These are phyloP conservation scores for Coemansia pectinata DNA, from an alignment of 192 early-diverging fungal species.

Conservation along the genomic window DNA sequence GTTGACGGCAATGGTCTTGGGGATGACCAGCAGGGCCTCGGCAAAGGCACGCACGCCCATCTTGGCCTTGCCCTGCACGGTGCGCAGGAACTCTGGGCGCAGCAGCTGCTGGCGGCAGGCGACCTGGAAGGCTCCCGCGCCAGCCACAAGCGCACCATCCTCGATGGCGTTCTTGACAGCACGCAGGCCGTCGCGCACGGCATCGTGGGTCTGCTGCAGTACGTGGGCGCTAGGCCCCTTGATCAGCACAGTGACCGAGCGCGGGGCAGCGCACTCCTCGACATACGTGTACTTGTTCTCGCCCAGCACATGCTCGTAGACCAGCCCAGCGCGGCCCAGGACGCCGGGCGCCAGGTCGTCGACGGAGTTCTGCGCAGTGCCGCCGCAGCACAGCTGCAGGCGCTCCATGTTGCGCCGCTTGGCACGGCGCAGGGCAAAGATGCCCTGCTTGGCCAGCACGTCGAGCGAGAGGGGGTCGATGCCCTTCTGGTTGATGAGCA, in stretches of 20 bases:
- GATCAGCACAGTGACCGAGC: conserved; percentile 90
- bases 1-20: conserved; percentile 94
- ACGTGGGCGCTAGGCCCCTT: conserved; percentile 95
- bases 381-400: conserved; percentile 93
- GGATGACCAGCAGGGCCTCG: conserved; percentile 93
- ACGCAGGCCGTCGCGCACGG: conserved; percentile 95
- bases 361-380: conserved; percentile 95
- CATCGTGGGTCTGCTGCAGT: conserved; percentile 94
- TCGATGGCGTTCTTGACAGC: conserved; percentile 99
- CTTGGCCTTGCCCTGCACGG: conserved; percentile 90
- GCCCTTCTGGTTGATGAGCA: conserved; percentile 99
- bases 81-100: conserved; percentile 76
- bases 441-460: conserved; percentile 92
- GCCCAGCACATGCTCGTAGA: conserved; percentile 96
- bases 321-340: conserved; percentile 87
- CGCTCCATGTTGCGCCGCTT: conserved; percentile 99
- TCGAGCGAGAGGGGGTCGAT: conserved; percentile 98
- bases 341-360: conserved; percentile 87
- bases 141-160: conserved; percentile 85
- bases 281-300: conserved; percentile 99
- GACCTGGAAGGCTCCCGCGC: conserved; percentile 96
- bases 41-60: conserved; percentile 97
- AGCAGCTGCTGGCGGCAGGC: conserved; percentile 80
- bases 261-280: conserved; percentile 90
- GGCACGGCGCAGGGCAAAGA: conserved; percentile 92